Conservation (phyloP, 176 grass and related monocot genomes). For the Guadua angustifolia region DNA sequence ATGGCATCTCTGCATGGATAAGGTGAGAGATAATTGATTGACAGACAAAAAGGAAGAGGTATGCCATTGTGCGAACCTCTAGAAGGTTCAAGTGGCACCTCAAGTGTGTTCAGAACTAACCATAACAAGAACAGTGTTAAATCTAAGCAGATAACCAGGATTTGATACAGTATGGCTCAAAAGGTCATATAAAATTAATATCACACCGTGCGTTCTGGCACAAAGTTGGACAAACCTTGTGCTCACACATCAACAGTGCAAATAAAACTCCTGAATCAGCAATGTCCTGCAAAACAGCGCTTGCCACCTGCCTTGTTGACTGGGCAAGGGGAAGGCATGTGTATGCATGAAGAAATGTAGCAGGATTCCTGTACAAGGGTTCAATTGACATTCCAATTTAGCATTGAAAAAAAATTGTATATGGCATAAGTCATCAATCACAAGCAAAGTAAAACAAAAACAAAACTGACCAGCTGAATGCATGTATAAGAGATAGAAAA, state of each 20-base stretch:
- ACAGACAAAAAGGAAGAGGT: background rate
- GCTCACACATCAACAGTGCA: constrained; percentile 90
- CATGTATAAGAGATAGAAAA: constrained; percentile 88
- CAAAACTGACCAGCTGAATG: constrained; percentile 80
- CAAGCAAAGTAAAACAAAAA: background rate
- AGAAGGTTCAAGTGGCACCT: constrained; percentile 1
- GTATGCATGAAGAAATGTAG: constrained; percentile 97
- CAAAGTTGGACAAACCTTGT: constrained; percentile 70
- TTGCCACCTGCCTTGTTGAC: constrained; percentile 85
- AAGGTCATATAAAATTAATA: background rate
- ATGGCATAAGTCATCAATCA: constrained; percentile 9
- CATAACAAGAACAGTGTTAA: background rate
- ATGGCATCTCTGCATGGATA: constrained; percentile 10
- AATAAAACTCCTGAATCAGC: constrained; percentile 94
- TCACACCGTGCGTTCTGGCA: background rate
- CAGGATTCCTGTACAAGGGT: constrained; percentile 76
- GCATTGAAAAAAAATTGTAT: constrained; percentile 6
- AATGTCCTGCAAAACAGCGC: constrained; percentile 88
- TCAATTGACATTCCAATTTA: constrained; percentile 14
- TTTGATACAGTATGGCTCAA: background rate
- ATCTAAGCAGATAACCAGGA: background rate
- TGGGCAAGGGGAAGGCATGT: constrained; percentile 87
- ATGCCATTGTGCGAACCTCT: constrained; percentile 15
- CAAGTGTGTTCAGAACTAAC: constrained; percentile 10
- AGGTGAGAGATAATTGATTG: constrained; percentile 33